These are phyloP conservation scores for Talaromyces proteolyticus DNA, from an alignment of 495 filamentous ascomycete genomes.

Conservation along the genomic window DNA sequence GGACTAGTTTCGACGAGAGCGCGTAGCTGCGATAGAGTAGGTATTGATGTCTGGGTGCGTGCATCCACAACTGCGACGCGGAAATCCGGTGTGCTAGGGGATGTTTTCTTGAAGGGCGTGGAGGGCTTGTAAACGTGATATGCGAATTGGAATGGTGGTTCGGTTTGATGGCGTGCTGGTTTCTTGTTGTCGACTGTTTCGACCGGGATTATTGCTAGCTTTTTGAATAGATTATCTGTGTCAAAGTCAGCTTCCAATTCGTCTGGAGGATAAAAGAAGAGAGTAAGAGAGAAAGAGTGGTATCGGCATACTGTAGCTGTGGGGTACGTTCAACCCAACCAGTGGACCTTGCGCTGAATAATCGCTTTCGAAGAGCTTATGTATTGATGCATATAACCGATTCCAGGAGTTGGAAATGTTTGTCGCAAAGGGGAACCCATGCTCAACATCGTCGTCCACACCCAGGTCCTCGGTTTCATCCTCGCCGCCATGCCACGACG, in stretches of 20 bases:
- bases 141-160: constrained; percentile 58
- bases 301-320: constrained; percentile 55
- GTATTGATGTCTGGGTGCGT: constrained; percentile 57
- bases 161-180: constrained; percentile 12
- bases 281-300: background rate
- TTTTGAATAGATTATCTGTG: constrained; percentile 62
- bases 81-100: constrained; percentile 74
- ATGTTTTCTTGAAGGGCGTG: constrained; percentile 66
- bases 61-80: constrained; percentile 74
- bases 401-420: constrained; percentile 1
- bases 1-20: constrained; percentile 64
- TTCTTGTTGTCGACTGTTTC: constrained; percentile 50
- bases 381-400: constrained; percentile 2
- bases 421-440: background rate
- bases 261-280: background rate
- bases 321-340: constrained; percentile 69
- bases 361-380: constrained; percentile 2
- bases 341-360: constrained; percentile 53
- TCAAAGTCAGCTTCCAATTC: constrained; percentile 1
- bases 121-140: constrained; percentile 77
- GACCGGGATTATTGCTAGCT: constrained; percentile 67
- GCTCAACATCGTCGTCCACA: background rate
- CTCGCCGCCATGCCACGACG: constrained; percentile 39
- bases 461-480: constrained; percentile 10
- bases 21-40: constrained; percentile 63